Conservation (phyloP, 139 green algal species). For the Auxenochlorella pyrenoidosa region DNA sequence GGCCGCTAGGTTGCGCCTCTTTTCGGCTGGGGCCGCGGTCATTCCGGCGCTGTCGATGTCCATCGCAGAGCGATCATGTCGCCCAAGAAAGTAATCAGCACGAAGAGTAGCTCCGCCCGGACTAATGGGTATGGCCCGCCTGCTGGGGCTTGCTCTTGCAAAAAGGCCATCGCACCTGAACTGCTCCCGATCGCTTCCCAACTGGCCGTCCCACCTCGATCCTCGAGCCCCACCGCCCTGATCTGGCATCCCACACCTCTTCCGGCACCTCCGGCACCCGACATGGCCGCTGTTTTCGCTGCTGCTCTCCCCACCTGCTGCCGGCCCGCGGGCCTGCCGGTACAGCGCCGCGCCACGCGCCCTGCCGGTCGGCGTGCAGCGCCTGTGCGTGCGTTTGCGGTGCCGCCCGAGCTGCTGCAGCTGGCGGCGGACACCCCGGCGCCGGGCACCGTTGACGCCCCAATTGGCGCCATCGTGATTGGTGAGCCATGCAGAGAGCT, state of each 20-base stretch:
- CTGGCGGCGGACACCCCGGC: neutral
- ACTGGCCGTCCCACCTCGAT: neutral
- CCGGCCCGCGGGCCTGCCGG: neutral
- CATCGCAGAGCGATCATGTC: neutral
- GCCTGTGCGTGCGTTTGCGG: neutral
- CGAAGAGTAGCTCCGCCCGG: too few species aligned
- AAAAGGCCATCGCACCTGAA: neutral
- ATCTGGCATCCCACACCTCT: neutral
- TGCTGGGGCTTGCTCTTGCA: too few species aligned
- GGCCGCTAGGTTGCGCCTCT: conserved; percentile 9
- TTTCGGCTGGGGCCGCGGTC: neutral
- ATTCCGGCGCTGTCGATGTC: conserved; percentile 2
- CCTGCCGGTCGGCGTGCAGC: neutral
- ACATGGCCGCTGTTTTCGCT: neutral
- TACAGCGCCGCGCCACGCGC: neutral
- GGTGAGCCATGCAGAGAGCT: neutral
- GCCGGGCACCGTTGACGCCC: conserved; percentile 42
- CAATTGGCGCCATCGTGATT: conserved; percentile 19
- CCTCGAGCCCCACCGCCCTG: neutral
- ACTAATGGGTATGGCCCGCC: too few species aligned
- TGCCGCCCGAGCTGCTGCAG: neutral
- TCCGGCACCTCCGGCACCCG: neutral
- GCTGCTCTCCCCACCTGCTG: neutral
- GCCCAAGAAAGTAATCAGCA: too few species aligned
- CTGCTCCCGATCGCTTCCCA: neutral